phyloP scores from a whole-genome alignment of 306 rosid genomes.

The Cajanus cajan region DNA sequence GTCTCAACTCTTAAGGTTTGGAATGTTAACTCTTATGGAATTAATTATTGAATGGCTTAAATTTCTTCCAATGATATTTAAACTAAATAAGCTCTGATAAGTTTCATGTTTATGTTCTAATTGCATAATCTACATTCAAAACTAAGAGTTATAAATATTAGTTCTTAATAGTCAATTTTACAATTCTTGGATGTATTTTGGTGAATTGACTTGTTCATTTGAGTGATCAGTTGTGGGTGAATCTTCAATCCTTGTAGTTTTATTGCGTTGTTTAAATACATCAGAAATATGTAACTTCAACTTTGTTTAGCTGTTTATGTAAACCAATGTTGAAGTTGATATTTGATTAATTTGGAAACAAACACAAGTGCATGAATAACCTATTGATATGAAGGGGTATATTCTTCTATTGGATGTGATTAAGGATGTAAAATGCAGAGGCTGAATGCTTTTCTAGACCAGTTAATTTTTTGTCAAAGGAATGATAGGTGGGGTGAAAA shows the following conservation, averaged over 20 bases:
- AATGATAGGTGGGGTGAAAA: neutral
- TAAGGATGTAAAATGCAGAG: neutral
- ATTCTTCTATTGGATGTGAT: neutral
- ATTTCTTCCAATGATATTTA: constrained; percentile 1
- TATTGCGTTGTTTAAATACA: constrained; percentile 2
- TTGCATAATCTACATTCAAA: neutral
- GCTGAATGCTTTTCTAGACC: constrained; percentile 4
- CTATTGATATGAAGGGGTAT: neutral
- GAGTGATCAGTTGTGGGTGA: neutral
- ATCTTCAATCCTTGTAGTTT: neutral
- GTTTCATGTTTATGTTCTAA: constrained; percentile 19
- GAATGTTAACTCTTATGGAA: neutral
- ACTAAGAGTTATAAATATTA: neutral
- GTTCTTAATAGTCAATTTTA: neutral
- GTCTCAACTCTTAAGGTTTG: neutral
- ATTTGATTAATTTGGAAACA: neutral
- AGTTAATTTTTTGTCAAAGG: neutral
- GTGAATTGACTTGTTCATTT: neutral
- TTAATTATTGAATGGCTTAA: neutral
- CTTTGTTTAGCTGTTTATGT: neutral
- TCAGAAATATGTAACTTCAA: neutral
- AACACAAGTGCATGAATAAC: neutral
- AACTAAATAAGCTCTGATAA: neutral
- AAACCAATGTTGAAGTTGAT: neutral
- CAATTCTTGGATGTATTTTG: neutral